A percentile compares a stretch with the other conserved stretches of the same genome.
Conservation (phyloP, 2,329 filamentous ascomycete genomes). For the Ophiosphaerella herpotricha region DNA sequence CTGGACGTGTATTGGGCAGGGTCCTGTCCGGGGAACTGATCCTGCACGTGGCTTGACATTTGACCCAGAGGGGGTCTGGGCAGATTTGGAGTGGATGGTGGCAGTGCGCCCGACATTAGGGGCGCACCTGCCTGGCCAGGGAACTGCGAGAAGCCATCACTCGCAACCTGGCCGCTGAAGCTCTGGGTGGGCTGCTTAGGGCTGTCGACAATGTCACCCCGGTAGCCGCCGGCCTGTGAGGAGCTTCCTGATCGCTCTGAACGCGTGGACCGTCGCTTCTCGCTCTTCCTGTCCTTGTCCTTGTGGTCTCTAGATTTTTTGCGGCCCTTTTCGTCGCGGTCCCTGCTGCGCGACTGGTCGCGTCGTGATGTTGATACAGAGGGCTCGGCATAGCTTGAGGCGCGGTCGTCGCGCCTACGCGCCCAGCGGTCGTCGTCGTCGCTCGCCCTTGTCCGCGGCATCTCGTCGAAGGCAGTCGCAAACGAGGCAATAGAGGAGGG, state of each 20-base stretch:
- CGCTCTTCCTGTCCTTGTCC: slow-evolving; percentile 29
- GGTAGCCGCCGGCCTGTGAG: slow-evolving; percentile 35
- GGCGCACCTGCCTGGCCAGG: slow-evolving; percentile 40
- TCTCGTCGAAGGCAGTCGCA: slow-evolving; percentile 45
- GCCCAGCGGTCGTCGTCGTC: slow-evolving; percentile 36
- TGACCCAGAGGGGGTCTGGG: background rate
- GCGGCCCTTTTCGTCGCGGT: slow-evolving; percentile 38
- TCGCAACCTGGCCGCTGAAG: slow-evolving; percentile 37
- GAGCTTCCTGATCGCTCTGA: slow-evolving; percentile 33
- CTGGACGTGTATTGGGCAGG: slow-evolving; percentile 52
- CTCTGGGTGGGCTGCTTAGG: slow-evolving; percentile 26
- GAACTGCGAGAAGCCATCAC: slow-evolving; percentile 41
- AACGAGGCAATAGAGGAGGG: slow-evolving; percentile 45
- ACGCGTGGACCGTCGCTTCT: slow-evolving; percentile 37
- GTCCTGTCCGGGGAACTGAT: slow-evolving; percentile 65
- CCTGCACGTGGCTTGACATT: slow-evolving; percentile 55
- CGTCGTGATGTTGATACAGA: slow-evolving; percentile 29
- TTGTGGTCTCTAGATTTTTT: slow-evolving; percentile 30
- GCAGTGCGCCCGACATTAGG: slow-evolving; percentile 42
- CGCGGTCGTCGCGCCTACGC: slow-evolving; percentile 33
- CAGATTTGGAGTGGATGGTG: slow-evolving; percentile 25
- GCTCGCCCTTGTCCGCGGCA: slow-evolving; percentile 31
- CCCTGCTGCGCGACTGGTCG: slow-evolving; percentile 36
- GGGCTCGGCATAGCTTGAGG: slow-evolving; percentile 38
- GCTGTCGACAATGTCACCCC: slow-evolving; percentile 38